phyloP scores from a whole-genome alignment of 1,284 basidiomycete species.

The Takashimella tepidaria region DNA sequence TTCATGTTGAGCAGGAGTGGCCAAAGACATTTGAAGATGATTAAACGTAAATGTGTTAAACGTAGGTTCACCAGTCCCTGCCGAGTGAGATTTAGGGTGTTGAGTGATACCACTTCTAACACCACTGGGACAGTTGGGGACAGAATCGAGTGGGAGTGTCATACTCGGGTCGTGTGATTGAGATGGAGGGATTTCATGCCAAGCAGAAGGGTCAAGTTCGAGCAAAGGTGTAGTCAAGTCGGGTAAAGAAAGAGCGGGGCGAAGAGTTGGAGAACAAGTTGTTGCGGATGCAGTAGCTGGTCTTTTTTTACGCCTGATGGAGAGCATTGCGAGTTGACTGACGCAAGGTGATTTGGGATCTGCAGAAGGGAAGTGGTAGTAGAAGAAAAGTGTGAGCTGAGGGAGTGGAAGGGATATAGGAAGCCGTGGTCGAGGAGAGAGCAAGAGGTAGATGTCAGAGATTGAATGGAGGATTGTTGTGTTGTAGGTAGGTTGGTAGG shows the following conservation, averaged over 20 bases:
- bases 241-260: slow-evolving; percentile 34
- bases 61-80: not conserved
- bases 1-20: not conserved
- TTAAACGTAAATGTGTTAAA: not conserved
- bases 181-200: slow-evolving; percentile 24
- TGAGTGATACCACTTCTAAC: not conserved
- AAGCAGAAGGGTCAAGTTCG: slow-evolving; percentile 24
- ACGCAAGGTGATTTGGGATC: not conserved
- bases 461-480: not conserved
- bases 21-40: not conserved
- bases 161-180: not conserved
- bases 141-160: not conserved
- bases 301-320: slow-evolving; percentile 5
- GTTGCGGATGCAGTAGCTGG: slow-evolving; percentile 15
- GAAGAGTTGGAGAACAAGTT: slow-evolving; percentile 14
- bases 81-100: not conserved
- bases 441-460: not conserved
- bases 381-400: not conserved
- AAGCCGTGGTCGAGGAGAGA: not conserved
- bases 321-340: not conserved
- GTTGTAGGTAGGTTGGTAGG: too few species aligned
- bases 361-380: not conserved
- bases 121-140: too few species aligned
- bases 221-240: slow-evolving; percentile 36
- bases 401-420: not conserved